A percentile compares a stretch with the other conserved stretches of the same genome.
Conservation (phyloP, 2,329 filamentous ascomycete species). For the Colletotrichum tanaceti region DNA sequence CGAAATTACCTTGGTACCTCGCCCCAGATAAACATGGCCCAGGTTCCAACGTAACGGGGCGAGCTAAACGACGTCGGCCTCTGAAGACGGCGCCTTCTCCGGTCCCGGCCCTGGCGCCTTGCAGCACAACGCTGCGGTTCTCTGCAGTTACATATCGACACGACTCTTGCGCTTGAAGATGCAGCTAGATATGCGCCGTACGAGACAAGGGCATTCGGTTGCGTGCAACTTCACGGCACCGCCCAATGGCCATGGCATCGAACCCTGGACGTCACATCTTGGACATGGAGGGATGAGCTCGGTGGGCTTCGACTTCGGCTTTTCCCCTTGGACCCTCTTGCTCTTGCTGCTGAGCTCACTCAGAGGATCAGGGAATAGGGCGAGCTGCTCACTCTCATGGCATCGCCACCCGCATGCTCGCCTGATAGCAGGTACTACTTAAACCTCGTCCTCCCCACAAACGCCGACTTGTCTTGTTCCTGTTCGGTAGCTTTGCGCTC, state of each 20-base stretch:
- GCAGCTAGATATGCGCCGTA: conserved; percentile 18
- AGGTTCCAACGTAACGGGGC: neutral
- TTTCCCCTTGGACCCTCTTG: no score
- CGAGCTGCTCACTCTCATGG: conserved; percentile 15
- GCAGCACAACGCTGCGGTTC: neutral
- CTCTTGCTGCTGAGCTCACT: neutral
- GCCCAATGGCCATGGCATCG: neutral
- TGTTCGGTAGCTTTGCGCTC: conserved; percentile 29
- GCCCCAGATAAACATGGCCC: conserved; percentile 16
- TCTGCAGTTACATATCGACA: neutral
- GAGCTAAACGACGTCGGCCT: neutral
- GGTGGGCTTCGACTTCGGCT: conserved; percentile 2
- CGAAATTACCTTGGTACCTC: conserved; percentile 1
- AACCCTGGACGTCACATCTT: conserved; percentile 29
- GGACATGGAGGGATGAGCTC: conserved; percentile 18
- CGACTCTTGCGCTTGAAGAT: conserved; percentile 11
- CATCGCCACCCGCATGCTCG: no score
- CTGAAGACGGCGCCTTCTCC: neutral
- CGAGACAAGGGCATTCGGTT: conserved; percentile 16
- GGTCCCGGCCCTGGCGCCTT: conserved; percentile 10
- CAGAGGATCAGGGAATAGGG: neutral
- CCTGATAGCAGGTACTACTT: conserved; percentile 14
- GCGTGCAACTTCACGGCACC: conserved; percentile 4
- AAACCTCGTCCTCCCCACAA: conserved; percentile 10
- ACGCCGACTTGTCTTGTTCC: no score